Conservation (phyloP, 306 rosid genomes). For the Pterocarpus macrocarpus region DNA sequence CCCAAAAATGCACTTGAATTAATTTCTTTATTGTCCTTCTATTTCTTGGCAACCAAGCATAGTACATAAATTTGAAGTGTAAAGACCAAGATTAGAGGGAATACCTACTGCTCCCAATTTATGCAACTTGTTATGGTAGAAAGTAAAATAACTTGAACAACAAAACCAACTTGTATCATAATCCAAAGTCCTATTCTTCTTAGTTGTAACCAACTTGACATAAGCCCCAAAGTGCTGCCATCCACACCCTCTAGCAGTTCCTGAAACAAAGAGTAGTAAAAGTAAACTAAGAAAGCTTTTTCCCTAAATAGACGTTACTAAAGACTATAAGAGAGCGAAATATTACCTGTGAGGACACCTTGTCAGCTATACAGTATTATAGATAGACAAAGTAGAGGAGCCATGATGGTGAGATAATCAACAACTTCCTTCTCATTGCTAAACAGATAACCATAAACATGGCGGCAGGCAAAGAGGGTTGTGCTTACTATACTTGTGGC, state of each 20-base stretch:
- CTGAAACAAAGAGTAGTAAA: constrained; percentile 38
- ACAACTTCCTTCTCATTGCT: constrained; percentile 71
- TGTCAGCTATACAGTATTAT: constrained; percentile 64
- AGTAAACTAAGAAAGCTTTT: background rate
- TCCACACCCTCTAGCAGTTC: constrained; percentile 81
- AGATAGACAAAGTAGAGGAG: constrained; percentile 65
- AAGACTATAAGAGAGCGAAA: constrained; percentile 1
- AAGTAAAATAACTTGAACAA: constrained; percentile 55
- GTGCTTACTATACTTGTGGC: constrained; percentile 43
- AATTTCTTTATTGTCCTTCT: too few species aligned
- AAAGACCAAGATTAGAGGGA: constrained; percentile 7
- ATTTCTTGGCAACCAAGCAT: background rate
- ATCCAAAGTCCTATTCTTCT: constrained; percentile 75
- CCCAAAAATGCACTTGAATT: too few species aligned
- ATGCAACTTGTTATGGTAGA: constrained; percentile 53
- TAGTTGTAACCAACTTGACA: constrained; percentile 56
- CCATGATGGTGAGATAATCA: constrained; percentile 67
- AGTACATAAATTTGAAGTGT: background rate
- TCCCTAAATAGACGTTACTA: background rate
- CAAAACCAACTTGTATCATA: constrained; percentile 63
- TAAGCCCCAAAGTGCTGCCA: constrained; percentile 78
- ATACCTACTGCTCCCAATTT: constrained; percentile 71
- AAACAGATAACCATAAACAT: constrained; percentile 62
- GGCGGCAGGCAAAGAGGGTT: constrained; percentile 55
- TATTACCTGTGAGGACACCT: constrained; percentile 66